Base-by-base conservation (phyloP, 1,139 yeast species). In the Blastobotrys illinoisensis region DNA sequence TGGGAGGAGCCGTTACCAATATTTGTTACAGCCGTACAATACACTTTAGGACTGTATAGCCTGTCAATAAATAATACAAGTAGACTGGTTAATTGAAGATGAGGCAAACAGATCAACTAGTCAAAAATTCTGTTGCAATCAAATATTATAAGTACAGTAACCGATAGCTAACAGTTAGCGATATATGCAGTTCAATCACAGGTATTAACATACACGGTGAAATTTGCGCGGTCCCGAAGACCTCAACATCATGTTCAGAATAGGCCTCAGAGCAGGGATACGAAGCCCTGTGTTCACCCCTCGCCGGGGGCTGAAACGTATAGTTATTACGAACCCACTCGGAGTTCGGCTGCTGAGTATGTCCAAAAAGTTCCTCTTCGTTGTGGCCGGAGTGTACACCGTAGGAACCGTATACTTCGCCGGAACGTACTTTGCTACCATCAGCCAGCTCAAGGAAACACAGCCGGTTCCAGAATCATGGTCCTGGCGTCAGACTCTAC, bases 381-480 rank as follows among this genome's bases (percentile, higher is more conserved):
- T 32, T 3, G 40, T 32, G 40, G 40, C 40, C 16, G 40, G 40
- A 32, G 40, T 32, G 6, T 32, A 32, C 40, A 32, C 40, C 16
- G 40, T 32, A n/a, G 40, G 40, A 32, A 32, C 40, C 3, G 40
- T 32, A 32, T 32, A 32, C 40, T 32, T 64, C 9, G 58, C 60
- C 5, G 61, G 56, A 1, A 62, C 62, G 1, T 69, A 67, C 50
- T 58, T 56, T 44, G 61, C 60, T 13, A 59, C 61, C 1, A 47
- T 57, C 0, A 58, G 54, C 23, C 62, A 57, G 44, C 56, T 67
- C 7, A 66, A 67, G 24, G 55, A 60, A 13, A 60, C 62, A 19
- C 74, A 70, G 56, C 58, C 58, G 1, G 61, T 71, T 47, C 67
- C 71, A 0, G 45, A 51, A 1, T 67, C 63, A n/a, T 71, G 74